Percentiles rank a stretch among this genome's conserved stretches.
phyloP scores from a whole-genome alignment of 768 basidiomycete species.

The Hygrophorus pudorinus region DNA sequence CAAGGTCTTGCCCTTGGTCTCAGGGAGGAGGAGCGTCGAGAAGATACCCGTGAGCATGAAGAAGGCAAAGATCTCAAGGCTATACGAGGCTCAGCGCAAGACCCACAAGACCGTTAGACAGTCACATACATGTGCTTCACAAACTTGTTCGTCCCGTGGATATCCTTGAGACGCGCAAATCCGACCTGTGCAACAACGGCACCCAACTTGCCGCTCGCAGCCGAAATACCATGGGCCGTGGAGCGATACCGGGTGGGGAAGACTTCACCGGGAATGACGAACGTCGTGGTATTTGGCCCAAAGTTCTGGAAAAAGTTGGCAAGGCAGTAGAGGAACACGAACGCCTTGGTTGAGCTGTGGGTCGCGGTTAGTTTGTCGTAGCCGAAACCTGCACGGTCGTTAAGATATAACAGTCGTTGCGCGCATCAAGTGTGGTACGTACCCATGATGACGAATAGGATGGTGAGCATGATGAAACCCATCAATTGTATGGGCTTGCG shows the following conservation, averaged over 20 bases:
- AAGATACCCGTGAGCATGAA: slow-evolving; percentile 83
- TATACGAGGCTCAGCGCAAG: slow-evolving; percentile 13
- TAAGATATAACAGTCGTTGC: background rate
- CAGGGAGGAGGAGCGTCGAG: slow-evolving; percentile 72
- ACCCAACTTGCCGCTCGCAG: slow-evolving; percentile 75
- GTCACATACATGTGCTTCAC: slow-evolving; percentile 57
- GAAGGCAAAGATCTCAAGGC: slow-evolving; percentile 71
- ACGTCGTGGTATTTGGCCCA: slow-evolving; percentile 74
- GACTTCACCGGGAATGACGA: slow-evolving; percentile 70
- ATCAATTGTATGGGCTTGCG: slow-evolving; percentile 76
- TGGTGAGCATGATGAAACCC: slow-evolving; percentile 61
- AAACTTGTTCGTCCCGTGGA: slow-evolving; percentile 52
- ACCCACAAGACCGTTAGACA: background rate
- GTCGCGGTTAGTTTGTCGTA: slow-evolving; percentile 48
- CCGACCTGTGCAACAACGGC: slow-evolving; percentile 77
- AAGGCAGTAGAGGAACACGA: slow-evolving; percentile 80
- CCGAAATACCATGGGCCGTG: slow-evolving; percentile 77
- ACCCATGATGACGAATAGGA: slow-evolving; percentile 65
- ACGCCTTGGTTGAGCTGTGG: slow-evolving; percentile 35
- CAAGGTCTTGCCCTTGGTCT: slow-evolving; percentile 58
- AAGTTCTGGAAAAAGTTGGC: slow-evolving; percentile 89
- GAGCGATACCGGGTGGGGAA: slow-evolving; percentile 88
- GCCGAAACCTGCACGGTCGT: slow-evolving; percentile 42
- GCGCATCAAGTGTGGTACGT: slow-evolving; percentile 12
- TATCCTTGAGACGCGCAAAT: slow-evolving; percentile 58